Evolutionary conservation across 2,329 filamentous ascomycete genomes (phyloP).

Genomic region (Exutisphaerella laricina): DNA sequence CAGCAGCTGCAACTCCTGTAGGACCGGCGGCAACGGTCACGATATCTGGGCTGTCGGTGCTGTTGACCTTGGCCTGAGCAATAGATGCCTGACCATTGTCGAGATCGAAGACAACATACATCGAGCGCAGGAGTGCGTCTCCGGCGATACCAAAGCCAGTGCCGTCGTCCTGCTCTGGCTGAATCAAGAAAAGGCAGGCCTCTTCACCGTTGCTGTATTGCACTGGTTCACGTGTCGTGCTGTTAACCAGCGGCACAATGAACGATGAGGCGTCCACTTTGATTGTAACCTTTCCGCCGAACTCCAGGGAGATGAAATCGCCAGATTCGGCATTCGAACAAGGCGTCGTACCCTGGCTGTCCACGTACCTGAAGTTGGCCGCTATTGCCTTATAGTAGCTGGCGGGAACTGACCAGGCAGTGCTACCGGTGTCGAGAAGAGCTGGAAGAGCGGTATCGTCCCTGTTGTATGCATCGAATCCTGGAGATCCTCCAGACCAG

Average conservation of each 20-base stretch:
- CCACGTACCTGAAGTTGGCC: constrained; percentile 21
- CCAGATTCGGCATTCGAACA: constrained; percentile 26
- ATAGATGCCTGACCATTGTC: constrained; percentile 33
- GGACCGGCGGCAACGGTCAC: constrained; percentile 27
- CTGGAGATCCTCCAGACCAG: constrained; percentile 20
- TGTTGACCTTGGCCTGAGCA: constrained; percentile 30
- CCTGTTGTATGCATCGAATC: constrained; percentile 18
- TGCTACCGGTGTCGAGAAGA: constrained; percentile 31
- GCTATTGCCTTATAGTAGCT: constrained; percentile 19
- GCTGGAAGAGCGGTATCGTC: constrained; percentile 22
- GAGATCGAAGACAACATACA: constrained; percentile 35
- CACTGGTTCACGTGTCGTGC: constrained; percentile 20
- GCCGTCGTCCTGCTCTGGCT: constrained; percentile 11
- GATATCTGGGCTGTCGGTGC: constrained; percentile 17
- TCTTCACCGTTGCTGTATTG: constrained; percentile 14
- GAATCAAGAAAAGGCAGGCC: constrained; percentile 28
- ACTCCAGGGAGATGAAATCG: constrained; percentile 25
- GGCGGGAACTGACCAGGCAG: constrained; percentile 26
- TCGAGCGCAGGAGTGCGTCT: constrained; percentile 30
- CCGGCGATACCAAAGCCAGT: constrained; percentile 26
- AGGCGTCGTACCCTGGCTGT: constrained; percentile 15
- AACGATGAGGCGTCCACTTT: constrained; percentile 27
- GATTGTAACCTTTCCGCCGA: constrained; percentile 27
- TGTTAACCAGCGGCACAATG: constrained; percentile 29
- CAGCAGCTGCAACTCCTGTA: constrained; percentile 25